A percentile compares a stretch with the other conserved stretches of the same genome.
These are phyloP conservation scores for Claviceps citrina DNA, from an alignment of 2,329 filamentous ascomycete species.

Conservation along the genomic window DNA sequence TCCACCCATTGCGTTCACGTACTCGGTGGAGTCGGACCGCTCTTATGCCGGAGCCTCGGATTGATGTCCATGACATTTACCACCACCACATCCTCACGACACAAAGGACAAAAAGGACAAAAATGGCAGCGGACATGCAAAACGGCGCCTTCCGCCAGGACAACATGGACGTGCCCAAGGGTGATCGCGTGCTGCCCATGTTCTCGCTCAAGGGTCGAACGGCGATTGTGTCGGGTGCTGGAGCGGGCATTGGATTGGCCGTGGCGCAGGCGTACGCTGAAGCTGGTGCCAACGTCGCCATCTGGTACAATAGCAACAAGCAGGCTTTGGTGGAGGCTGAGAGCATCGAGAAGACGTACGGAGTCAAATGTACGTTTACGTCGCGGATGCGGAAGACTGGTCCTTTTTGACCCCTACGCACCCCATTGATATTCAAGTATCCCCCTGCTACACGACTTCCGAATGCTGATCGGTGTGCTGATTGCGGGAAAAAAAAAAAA, in stretches of 20 bases:
- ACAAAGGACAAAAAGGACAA: not conserved
- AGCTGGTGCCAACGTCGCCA: conserved; percentile 55
- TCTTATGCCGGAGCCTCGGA: no score
- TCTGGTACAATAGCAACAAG: conserved; percentile 58
- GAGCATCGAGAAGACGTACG: conserved; percentile 48
- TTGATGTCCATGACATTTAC: not conserved
- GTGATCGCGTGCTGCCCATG: conserved; percentile 42
- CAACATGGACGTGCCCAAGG: conserved; percentile 32
- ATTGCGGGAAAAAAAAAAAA: not conserved
- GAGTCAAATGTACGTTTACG: conserved; percentile 46
- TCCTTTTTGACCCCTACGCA: not conserved
- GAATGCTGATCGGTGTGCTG: not conserved
- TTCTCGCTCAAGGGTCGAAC: conserved; percentile 57
- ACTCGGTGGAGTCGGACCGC: no score
- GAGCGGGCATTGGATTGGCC: conserved; percentile 49
- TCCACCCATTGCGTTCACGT: no score
- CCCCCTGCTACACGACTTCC: not conserved
- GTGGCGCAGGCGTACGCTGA: conserved; percentile 52
- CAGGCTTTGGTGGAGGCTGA: conserved; percentile 45
- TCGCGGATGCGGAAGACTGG: not conserved
- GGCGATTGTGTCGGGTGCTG: conserved; percentile 53
- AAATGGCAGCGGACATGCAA: conserved; percentile 25
- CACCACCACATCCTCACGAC: not conserved
- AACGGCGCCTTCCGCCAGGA: conserved; percentile 41
- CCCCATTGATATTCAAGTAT: not conserved